These are phyloP conservation scores for Fusarium liriodendri DNA, from an alignment of 2,329 filamentous ascomycete genomes.

Conservation along the genomic window DNA sequence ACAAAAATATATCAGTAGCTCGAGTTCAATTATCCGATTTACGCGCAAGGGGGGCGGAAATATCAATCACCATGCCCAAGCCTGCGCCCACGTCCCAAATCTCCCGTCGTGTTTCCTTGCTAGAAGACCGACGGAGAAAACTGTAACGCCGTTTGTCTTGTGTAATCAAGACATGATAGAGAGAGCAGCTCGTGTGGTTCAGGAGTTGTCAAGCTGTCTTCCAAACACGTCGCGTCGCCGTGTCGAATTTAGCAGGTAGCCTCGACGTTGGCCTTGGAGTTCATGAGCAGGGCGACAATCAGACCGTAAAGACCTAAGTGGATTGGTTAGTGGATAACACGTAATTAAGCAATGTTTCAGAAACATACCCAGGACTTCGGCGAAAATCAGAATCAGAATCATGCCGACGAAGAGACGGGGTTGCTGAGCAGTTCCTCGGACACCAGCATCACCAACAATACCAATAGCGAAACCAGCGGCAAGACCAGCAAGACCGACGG, in stretches of 20 bases:
- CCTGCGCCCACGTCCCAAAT: constrained; percentile 39
- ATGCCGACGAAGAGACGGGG: constrained; percentile 93
- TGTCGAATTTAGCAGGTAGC: constrained; percentile 59
- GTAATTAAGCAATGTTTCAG: background rate
- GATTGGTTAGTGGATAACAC: constrained; percentile 36
- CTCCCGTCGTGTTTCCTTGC: constrained; percentile 25
- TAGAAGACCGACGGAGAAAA: constrained; percentile 31
- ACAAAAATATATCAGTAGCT: constrained; percentile 32
- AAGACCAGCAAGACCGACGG: constrained; percentile 84
- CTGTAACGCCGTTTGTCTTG: constrained; percentile 39
- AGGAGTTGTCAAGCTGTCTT: constrained; percentile 52
- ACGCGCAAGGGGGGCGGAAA: constrained; percentile 31
- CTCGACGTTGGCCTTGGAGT: constrained; percentile 81
- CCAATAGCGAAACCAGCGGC: constrained; percentile 89
- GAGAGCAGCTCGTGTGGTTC: constrained; percentile 42
- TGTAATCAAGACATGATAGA: constrained; percentile 38
- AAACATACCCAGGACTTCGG: constrained; percentile 91
- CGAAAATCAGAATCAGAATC: constrained; percentile 99
- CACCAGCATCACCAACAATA: constrained; percentile 90
- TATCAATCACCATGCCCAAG: constrained; percentile 35
- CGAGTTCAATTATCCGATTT: constrained; percentile 41
- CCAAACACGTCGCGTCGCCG: constrained; percentile 20
- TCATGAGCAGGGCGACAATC: constrained; percentile 99
- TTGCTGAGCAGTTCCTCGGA: constrained; percentile 86
- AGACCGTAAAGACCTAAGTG: constrained; percentile 92